Percentiles rank a stretch among this genome's conserved stretches.
Evolutionary conservation across 176 grass and related monocot species (phyloP).

Genomic region (Guadua angustifolia): DNA sequence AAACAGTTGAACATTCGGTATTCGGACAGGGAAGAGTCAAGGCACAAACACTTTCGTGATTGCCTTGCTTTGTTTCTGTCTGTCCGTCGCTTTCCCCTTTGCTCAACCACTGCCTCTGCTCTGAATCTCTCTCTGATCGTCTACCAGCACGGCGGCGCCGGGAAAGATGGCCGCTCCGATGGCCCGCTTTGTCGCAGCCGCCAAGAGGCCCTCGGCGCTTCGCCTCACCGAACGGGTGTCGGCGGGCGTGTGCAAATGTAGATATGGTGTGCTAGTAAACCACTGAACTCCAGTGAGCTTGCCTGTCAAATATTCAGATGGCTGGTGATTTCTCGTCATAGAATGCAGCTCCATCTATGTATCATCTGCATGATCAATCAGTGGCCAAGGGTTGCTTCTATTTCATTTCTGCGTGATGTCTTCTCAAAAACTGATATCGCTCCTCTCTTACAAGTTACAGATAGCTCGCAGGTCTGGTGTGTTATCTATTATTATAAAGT

Average conservation of each 20-base stretch:
- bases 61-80: not conserved
- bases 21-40: not conserved
- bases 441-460: too few species aligned
- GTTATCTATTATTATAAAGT: too few species aligned
- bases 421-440: too few species aligned
- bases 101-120: not conserved
- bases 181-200: constrained; percentile 29
- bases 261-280: too few species aligned
- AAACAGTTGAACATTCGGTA: not conserved
- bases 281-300: not conserved
- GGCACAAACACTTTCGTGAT: not conserved
- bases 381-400: too few species aligned
- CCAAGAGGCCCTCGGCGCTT: constrained; percentile 36
- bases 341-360: too few species aligned
- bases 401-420: too few species aligned
- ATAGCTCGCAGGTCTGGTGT: too few species aligned
- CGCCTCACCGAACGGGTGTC: constrained; percentile 8
- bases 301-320: not conserved
- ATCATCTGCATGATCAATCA: too few species aligned
- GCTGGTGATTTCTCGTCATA: not conserved
- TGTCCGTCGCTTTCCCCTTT: not conserved
- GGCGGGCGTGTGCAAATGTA: too few species aligned
- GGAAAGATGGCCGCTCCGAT: constrained; percentile 6
- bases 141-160: not conserved
- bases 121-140: too few species aligned